phyloP scores from a whole-genome alignment of 306 rosid genomes.

The Corylus avellana region DNA sequence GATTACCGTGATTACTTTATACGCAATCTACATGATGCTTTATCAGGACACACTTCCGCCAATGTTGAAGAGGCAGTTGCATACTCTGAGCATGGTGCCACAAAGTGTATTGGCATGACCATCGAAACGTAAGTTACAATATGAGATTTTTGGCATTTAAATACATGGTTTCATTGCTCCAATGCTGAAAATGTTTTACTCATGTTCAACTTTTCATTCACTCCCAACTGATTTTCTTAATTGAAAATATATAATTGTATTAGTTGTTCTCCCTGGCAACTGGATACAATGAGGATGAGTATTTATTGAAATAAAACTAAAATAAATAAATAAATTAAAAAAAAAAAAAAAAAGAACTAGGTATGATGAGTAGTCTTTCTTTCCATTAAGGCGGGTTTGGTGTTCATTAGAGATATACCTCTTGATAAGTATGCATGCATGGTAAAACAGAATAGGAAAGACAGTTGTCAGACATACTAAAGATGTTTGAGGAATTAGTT shows the following conservation, averaged over 20 bases:
- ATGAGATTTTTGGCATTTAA: not conserved
- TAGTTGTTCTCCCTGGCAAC: not conserved
- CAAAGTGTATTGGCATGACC: conserved; percentile 97
- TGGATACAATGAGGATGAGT: not conserved
- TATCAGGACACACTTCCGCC: conserved; percentile 96
- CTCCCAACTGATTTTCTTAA: not conserved
- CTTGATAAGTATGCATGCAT: not conserved
- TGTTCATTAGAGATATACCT: not conserved
- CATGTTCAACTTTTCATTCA: not conserved
- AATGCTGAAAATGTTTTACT: not conserved
- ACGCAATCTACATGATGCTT: conserved; percentile 91
- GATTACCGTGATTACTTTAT: conserved; percentile 93
- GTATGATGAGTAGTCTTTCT: not conserved
- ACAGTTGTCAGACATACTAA: not conserved
- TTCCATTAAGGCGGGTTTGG: not conserved
- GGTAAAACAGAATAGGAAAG: not conserved
- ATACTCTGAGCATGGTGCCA: conserved; percentile 87
- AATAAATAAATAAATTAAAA: not conserved
- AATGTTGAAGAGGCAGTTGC: conserved; percentile 94
- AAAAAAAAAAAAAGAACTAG: not conserved
- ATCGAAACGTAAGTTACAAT: conserved; percentile 77
- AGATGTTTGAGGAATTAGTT: conserved; percentile 1
- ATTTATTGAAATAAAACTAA: too few relatives aligned
- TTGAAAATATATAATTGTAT: not conserved
- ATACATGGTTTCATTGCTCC: not conserved